phyloP scores from a whole-genome alignment of 1,284 basidiomycete species.

The Cutaneotrichosporon sp. region DNA sequence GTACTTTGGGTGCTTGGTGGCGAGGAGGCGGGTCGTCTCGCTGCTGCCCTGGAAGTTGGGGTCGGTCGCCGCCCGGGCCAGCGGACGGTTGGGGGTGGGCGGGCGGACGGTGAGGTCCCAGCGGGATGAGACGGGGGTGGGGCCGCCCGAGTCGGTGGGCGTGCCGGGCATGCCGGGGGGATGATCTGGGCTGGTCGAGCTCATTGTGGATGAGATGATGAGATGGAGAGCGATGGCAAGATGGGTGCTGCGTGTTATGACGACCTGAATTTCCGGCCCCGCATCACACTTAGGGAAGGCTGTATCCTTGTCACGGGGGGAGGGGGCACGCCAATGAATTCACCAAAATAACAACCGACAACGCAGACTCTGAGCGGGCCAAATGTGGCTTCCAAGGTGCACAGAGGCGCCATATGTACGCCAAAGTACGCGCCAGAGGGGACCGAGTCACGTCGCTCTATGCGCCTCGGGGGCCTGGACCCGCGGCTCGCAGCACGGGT shows the following conservation, averaged over 20 bases:
- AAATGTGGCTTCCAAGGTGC: too few species aligned
- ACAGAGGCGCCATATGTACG: too few species aligned
- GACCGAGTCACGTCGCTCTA: too few species aligned
- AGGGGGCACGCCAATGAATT: too few species aligned
- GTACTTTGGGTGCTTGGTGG: background rate
- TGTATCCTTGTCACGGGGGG: too few species aligned
- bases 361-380: too few species aligned
- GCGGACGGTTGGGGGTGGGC: background rate
- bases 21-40: slow-evolving; percentile 6
- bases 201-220: background rate
- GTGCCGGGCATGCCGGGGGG: too few species aligned
- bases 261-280: too few species aligned
- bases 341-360: slow-evolving; percentile 14
- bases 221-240: background rate
- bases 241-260: background rate
- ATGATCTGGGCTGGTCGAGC: slow-evolving; percentile 7
- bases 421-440: too few species aligned
- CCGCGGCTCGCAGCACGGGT: too few species aligned
- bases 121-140: slow-evolving; percentile 8
- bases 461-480: too few species aligned
- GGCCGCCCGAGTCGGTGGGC: slow-evolving; percentile 3
- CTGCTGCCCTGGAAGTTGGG: background rate
- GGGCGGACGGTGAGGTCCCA: slow-evolving; percentile 10
- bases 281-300: too few species aligned
- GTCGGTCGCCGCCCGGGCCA: background rate